Evolutionary conservation across 1,284 basidiomycete species (phyloP).

Genomic region (Tilletia walkeri): DNA sequence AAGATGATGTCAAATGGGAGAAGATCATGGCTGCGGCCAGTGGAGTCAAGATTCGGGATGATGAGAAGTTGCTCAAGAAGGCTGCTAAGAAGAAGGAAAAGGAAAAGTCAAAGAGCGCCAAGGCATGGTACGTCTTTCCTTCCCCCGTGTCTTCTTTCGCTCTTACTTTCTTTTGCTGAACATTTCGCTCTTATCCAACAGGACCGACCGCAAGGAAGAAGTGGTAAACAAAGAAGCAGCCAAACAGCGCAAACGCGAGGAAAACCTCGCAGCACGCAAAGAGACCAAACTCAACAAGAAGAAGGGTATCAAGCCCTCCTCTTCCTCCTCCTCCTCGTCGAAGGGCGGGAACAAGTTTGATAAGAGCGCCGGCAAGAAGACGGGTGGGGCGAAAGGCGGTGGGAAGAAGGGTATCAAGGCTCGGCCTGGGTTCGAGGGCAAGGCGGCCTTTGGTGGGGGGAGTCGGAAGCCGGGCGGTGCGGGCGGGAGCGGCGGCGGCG

Average conservation of each 20-base stretch:
- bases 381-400: constrained; percentile 29
- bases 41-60: constrained; percentile 53
- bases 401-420: constrained; percentile 33
- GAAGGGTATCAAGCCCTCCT: constrained; percentile 27
- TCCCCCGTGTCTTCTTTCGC: neutral
- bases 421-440: constrained; percentile 47
- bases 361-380: constrained; percentile 24
- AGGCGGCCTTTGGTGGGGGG: constrained; percentile 21
- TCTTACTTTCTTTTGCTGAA: neutral
- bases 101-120: constrained; percentile 46
- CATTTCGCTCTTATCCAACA: constrained; percentile 4
- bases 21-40: constrained; percentile 45
- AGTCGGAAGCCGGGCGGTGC: neutral
- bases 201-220: constrained; percentile 37
- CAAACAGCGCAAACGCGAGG: constrained; percentile 46
- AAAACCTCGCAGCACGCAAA: constrained; percentile 45
- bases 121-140: constrained; percentile 37
- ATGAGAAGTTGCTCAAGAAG: constrained; percentile 50
- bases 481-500: neutral
- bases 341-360: constrained; percentile 18
- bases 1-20: constrained; percentile 39
- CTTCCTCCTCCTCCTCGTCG: constrained; percentile 27
- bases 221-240: constrained; percentile 43
- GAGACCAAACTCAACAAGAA: constrained; percentile 35
- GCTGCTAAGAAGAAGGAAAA: constrained; percentile 49